phyloP scores from a whole-genome alignment of 371 early-diverging fungal species.

The Gilbertella persicaria region DNA sequence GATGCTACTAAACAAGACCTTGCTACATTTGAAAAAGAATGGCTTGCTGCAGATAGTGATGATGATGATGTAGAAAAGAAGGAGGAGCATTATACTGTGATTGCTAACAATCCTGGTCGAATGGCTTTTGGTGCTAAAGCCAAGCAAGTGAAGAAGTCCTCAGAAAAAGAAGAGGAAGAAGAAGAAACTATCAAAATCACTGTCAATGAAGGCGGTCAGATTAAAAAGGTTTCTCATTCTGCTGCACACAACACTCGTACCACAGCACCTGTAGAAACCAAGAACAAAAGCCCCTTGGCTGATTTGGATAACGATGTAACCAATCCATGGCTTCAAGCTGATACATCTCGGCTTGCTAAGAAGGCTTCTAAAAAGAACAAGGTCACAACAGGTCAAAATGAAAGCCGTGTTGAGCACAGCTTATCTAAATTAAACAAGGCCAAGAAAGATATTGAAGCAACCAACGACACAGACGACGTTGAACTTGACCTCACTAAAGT shows the following conservation, averaged over 20 bases:
- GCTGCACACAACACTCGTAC: constrained; percentile 62
- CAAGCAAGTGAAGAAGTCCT: constrained; percentile 21
- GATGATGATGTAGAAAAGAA: constrained; percentile 38
- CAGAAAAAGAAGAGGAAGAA: constrained; percentile 6
- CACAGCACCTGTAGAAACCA: constrained; percentile 52
- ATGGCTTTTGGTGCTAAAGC: constrained; percentile 58
- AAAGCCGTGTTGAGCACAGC: constrained; percentile 60
- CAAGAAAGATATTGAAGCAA: constrained; percentile 37
- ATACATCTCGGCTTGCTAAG: constrained; percentile 48
- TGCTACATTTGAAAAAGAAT: constrained; percentile 48
- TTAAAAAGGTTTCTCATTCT: constrained; percentile 60
- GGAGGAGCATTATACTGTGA: constrained; percentile 25
- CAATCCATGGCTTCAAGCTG: constrained; percentile 71
- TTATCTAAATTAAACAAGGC: constrained; percentile 58
- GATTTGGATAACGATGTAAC: constrained; percentile 30
- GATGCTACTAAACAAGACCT: constrained; percentile 55
- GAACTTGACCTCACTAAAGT: constrained; percentile 49
- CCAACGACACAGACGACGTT: constrained; percentile 48
- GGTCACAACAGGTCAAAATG: constrained; percentile 50
- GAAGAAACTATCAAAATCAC: constrained; percentile 10
- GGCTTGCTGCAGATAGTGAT: constrained; percentile 41
- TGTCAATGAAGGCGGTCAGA: constrained; percentile 63
- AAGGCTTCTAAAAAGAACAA: constrained; percentile 62
- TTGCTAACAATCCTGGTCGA: constrained; percentile 61
- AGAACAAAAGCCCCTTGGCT: constrained; percentile 29